phyloP scores from a whole-genome alignment of 495 filamentous ascomycete species.

The Xeromyces bisporus region DNA sequence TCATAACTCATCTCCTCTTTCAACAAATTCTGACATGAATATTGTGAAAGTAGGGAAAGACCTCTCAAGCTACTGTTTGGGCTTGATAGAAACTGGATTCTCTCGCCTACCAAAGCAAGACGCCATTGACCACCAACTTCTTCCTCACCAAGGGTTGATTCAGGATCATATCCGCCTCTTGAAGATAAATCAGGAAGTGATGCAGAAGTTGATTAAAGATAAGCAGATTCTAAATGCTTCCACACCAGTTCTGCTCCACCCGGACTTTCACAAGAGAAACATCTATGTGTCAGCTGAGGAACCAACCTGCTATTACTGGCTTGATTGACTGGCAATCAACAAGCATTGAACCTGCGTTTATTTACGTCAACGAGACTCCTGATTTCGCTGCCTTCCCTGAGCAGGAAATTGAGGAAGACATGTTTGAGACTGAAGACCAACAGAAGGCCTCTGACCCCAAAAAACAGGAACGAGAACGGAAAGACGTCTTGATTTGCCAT shows the following conservation, averaged over 20 bases:
- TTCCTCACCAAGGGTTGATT: constrained; percentile 18
- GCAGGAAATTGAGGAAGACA: constrained; percentile 3
- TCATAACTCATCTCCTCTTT: neutral
- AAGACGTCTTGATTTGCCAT: constrained; percentile 15
- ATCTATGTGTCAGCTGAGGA: constrained; percentile 26
- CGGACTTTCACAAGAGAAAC: constrained; percentile 26
- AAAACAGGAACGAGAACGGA: constrained; percentile 7
- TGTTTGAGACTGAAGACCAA: constrained; percentile 4
- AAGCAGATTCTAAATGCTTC: constrained; percentile 16
- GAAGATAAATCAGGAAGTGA: constrained; percentile 10
- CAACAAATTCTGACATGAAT: constrained; percentile 2
- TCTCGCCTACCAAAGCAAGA: constrained; percentile 13
- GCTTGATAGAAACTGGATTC: constrained; percentile 17
- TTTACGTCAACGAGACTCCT: constrained; percentile 18
- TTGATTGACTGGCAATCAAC: constrained; percentile 28
- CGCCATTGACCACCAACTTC: constrained; percentile 2
- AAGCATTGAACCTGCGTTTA: constrained; percentile 23
- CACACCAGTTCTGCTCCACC: constrained; percentile 17
- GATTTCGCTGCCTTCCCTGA: constrained; percentile 17
- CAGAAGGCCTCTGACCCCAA: no score
- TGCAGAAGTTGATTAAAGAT: constrained; percentile 15
- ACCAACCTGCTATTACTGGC: constrained; percentile 20
- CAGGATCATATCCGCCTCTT: constrained; percentile 19
- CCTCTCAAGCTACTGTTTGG: constrained; percentile 13
- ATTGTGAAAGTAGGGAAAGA: constrained; percentile 10